Base-by-base conservation (phyloP, 345 rosid genomes). In the Pugionium dolabratum region DNA sequence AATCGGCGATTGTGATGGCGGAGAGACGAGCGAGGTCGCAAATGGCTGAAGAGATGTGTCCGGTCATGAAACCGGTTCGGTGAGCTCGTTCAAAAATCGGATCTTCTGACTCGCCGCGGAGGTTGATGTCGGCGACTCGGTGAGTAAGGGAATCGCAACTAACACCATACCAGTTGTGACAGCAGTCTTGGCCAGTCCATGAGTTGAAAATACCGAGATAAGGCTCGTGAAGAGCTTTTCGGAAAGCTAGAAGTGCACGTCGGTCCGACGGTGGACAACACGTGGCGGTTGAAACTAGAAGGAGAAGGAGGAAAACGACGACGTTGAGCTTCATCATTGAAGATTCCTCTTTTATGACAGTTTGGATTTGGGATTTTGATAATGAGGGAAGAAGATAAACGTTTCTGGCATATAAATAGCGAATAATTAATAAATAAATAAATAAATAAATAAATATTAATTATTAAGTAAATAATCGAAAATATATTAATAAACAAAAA, bases 61-160 rank as follows among this genome's bases (percentile, higher is more conserved):
- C 98, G 39, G 87, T 89, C 96, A 89, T 91, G 82, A 29, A 85
- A 5, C 96, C 96, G 59, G 93, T 62, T 5, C 89, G 79, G 48
- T 69, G 76, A 11, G 96, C 81, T 48, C 80, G 72, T 42, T 81
- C 72, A 66, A 84, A 89, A 7, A 92, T 80, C 4, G 98, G 96
- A 48, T 92, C 96, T 46, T 89, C 86, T 1, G 98, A 87, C 67
- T 92, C 95, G 4, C 98, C 98, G 0, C 98, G 85, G 57, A 93
- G 96, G 78, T 79, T 90, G 29, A 93, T 81, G 73, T 88, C 98
- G 7, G 98, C 94, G 34, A 93, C 94, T 42, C 77, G 84, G 69
- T 59, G 67, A 53, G 86, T 80, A 57, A 82, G 60, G 9, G 59
- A 70, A 82, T 93, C 91, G 59, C 98, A 93, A 79, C 90, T 86